Percentiles rank a stretch among this genome's conserved stretches.
These are phyloP conservation scores for Melanomma pulvis-pyrius DNA, from an alignment of 495 filamentous ascomycete genomes.

Conservation along the genomic window DNA sequence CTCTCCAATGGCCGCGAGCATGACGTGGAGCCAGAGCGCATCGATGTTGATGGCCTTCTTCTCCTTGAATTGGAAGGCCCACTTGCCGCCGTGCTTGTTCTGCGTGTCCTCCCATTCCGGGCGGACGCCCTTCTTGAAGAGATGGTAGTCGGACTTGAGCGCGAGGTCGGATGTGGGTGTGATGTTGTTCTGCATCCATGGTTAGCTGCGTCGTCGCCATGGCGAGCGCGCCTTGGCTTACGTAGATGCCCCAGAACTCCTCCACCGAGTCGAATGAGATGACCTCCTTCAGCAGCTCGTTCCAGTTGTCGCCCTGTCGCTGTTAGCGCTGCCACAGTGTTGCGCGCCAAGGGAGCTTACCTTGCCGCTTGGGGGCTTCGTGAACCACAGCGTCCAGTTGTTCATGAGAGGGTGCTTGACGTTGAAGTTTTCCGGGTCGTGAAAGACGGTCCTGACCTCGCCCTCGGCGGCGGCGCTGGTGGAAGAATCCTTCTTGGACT, in stretches of 20 bases:
- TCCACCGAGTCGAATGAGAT: conserved; percentile 98
- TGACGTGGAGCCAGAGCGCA: conserved; percentile 93
- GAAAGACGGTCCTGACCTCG: conserved; percentile 86
- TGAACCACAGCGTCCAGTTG: conserved; percentile 99
- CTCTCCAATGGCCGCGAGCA: conserved; percentile 96
- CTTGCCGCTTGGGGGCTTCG: conserved; percentile 96
- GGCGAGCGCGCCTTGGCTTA: conserved; percentile 56
- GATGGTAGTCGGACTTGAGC: conserved; percentile 97
- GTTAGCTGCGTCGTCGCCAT: conserved; percentile 29
- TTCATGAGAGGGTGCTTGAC: conserved; percentile 97
- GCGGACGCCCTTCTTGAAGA: conserved; percentile 96
- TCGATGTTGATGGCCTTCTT: conserved; percentile 90
- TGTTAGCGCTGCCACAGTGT: conserved; percentile 10
- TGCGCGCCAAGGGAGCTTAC: conserved; percentile 50
- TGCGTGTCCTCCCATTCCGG: conserved; percentile 98
- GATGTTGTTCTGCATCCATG: conserved; percentile 84
- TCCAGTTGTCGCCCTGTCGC: conserved; percentile 94
- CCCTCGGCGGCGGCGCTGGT: conserved; percentile 46
- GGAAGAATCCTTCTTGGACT: conserved; percentile 43
- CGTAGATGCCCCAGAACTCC: conserved; percentile 99
- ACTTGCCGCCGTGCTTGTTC: conserved; percentile 99
- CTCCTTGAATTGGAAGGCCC: conserved; percentile 96
- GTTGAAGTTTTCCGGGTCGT: conserved; percentile 97
- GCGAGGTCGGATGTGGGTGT: conserved; percentile 91
- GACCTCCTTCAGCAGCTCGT: conserved; percentile 94